Conservation (phyloP, 768 basidiomycete species). For the Trametes coccinea region DNA sequence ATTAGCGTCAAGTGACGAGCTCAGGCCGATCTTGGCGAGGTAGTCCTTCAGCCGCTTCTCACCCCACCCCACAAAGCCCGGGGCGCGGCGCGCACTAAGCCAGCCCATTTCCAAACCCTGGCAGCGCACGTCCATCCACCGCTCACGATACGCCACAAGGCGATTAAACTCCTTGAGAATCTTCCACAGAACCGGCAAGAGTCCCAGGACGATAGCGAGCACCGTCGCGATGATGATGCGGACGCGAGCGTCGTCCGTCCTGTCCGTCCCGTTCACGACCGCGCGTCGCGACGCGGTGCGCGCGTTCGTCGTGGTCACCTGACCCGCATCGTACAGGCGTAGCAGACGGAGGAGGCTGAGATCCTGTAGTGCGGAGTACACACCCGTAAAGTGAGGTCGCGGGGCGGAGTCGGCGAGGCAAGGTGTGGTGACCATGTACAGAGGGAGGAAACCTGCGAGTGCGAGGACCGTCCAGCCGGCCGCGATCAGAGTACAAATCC, state of each 20-base stretch:
- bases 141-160: constrained; percentile 52
- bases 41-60: constrained; percentile 74
- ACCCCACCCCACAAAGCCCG: constrained; percentile 71
- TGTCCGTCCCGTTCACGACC: constrained; percentile 36
- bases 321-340: constrained; percentile 48
- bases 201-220: constrained; percentile 58
- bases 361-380: constrained; percentile 70
- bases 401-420: constrained; percentile 60
- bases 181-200: constrained; percentile 65
- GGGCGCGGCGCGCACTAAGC: constrained; percentile 61
- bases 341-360: constrained; percentile 77
- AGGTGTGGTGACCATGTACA: constrained; percentile 68
- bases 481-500: constrained; percentile 62
- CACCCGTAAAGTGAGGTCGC: constrained; percentile 50
- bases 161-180: constrained; percentile 64
- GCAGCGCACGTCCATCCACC: constrained; percentile 66
- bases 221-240: constrained; percentile 71
- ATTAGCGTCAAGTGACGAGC: constrained; percentile 50
- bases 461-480: constrained; percentile 70
- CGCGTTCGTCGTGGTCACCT: constrained; percentile 30
- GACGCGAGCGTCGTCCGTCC: constrained; percentile 48
- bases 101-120: constrained; percentile 75
- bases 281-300: constrained; percentile 32
- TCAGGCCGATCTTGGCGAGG: constrained; percentile 64
- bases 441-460: constrained; percentile 68